phyloP scores from a whole-genome alignment of 2,329 filamentous ascomycete genomes.

The Cordyceps farinosa region DNA sequence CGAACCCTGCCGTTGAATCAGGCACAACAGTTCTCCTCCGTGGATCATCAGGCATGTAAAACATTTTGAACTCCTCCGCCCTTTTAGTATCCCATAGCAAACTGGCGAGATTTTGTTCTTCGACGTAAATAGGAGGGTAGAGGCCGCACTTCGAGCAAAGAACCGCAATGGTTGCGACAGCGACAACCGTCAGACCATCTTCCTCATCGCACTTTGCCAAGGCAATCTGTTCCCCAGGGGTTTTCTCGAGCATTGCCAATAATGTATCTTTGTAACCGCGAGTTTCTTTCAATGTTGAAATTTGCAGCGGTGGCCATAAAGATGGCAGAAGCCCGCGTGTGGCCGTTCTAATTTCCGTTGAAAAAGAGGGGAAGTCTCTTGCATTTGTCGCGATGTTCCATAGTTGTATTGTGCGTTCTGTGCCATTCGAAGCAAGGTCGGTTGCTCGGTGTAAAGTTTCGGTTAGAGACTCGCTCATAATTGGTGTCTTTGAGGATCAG shows the following conservation, averaged over 20 bases:
- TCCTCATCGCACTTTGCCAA: not conserved
- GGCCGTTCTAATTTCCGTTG: not conserved
- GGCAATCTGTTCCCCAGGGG: not conserved
- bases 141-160: not conserved
- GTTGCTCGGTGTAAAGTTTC: not conserved
- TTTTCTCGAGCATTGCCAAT: not conserved
- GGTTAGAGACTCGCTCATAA: not conserved
- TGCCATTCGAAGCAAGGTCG: not conserved
- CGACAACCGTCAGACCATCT: not conserved
- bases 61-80: not conserved
- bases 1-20: too few species aligned
- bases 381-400: not conserved
- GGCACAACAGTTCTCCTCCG: too few species aligned
- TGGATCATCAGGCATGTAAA: not conserved
- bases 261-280: not conserved
- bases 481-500: not conserved
- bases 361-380: not conserved
- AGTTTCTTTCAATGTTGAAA: not conserved
- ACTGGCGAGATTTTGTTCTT: not conserved
- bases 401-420: not conserved
- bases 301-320: not conserved
- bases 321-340: not conserved
- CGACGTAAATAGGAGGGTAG: not conserved
- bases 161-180: not conserved
- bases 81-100: not conserved